Evolutionary conservation across 257 asterid species (phyloP).

Genomic region (Salvia hispanica): DNA sequence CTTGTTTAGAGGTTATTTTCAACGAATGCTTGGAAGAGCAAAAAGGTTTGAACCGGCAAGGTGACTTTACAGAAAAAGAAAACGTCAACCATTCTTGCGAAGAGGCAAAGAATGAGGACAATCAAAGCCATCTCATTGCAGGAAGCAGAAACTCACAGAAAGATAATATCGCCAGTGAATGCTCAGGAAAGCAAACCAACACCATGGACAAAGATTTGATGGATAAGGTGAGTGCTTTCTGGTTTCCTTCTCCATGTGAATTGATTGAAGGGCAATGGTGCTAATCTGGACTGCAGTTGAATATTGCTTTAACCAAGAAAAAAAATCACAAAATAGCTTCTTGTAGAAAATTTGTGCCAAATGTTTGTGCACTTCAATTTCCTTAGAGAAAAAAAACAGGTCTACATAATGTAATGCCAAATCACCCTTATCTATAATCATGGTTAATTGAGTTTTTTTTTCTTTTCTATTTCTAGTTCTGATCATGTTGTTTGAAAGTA

Average conservation of each 20-base stretch:
- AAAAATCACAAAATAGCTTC: constrained; percentile 18
- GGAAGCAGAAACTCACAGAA: constrained; percentile 39
- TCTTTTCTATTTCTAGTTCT: not conserved
- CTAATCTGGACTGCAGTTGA: constrained; percentile 4
- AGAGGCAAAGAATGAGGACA: constrained; percentile 37
- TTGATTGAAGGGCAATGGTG: constrained; percentile 24
- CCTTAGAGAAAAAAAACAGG: not conserved
- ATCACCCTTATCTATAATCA: not conserved
- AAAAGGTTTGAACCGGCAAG: constrained; percentile 38
- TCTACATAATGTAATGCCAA: constrained; percentile 19
- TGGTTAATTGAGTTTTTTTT: not conserved
- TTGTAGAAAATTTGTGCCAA: constrained; percentile 5
- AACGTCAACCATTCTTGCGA: constrained; percentile 46
- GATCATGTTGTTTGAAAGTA: not conserved
- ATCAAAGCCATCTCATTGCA: constrained; percentile 33
- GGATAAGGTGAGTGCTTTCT: constrained; percentile 52
- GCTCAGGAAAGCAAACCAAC: constrained; percentile 35
- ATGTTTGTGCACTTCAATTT: not conserved
- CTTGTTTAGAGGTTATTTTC: constrained; percentile 64
- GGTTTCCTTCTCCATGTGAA: constrained; percentile 23
- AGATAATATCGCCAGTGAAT: constrained; percentile 30
- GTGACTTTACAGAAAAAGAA: constrained; percentile 58
- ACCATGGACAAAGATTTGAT: constrained; percentile 32
- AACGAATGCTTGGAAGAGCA: constrained; percentile 45
- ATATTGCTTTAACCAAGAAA: constrained; percentile 20